phyloP scores from a whole-genome alignment of 768 basidiomycete species.

The Suillus cothurnatus region DNA sequence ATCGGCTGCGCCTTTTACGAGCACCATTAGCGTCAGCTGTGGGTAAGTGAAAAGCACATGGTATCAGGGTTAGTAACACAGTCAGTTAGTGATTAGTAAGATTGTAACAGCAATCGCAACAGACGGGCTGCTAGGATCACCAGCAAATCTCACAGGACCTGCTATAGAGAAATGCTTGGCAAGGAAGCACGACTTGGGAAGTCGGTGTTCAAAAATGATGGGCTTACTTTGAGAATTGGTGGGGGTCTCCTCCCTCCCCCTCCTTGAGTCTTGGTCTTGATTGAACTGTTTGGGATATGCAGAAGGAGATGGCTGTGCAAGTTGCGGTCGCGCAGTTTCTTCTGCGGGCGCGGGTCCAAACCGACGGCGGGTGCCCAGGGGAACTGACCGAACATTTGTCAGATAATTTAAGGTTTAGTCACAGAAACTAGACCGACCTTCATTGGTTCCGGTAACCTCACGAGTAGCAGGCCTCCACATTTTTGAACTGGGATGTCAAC shows the following conservation, averaged over 20 bases:
- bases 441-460: conserved; percentile 92
- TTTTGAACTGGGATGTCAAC: conserved; percentile 25
- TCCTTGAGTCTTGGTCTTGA: conserved; percentile 59
- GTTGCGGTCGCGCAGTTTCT: conserved; percentile 79
- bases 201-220: conserved; percentile 35
- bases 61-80: conserved; percentile 57
- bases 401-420: conserved; percentile 11
- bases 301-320: conserved; percentile 85
- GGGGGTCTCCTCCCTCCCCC: conserved; percentile 70
- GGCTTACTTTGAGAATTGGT: conserved; percentile 79
- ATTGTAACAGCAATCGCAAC: conserved; percentile 22
- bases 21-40: conserved; percentile 83
- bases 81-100: conserved; percentile 41
- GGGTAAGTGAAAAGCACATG: conserved; percentile 42
- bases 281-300: conserved; percentile 73
- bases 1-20: conserved; percentile 94
- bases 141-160: conserved; percentile 8
- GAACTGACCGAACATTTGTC: conserved; percentile 48
- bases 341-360: conserved; percentile 89
- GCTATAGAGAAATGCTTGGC: conserved; percentile 19
- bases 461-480: conserved; percentile 93
- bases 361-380: conserved; percentile 85
- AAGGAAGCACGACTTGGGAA: conserved; percentile 40
- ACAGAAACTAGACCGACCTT: conserved; percentile 56
- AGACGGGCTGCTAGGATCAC: conserved; percentile 3